Base-by-base conservation (phyloP, 2,329 filamentous ascomycete genomes). In the Colletotrichum sp. region DNA sequence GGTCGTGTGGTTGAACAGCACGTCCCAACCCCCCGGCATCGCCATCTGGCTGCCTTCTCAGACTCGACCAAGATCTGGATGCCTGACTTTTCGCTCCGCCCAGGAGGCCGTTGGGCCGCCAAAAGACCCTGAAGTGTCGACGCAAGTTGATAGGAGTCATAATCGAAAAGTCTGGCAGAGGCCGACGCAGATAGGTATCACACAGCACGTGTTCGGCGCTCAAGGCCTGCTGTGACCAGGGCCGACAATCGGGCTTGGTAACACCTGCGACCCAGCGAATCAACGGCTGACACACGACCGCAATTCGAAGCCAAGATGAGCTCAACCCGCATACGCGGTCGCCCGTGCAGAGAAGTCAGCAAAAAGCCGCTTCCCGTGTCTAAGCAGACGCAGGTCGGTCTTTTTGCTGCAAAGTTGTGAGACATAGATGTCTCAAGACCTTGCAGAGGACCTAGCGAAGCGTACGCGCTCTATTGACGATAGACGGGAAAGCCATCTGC, bases 281-380 rank as follows among this genome's bases (percentile, higher is more conserved):
- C 69, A 77, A n/a, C 59, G 18, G 66, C 60, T 77, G 73, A 76
- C 74, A 77, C 76, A 77, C 74, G 65, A 55, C 65, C 49, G 36
- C 55, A 59, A 70, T 65, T 28, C 60, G 55, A 57, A 71, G 65
- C 74, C 76, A 67, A 74, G 72, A 65, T 60, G 72, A 55, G 49
- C 55, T 30, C 69, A 68, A 44, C 39, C 44, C 60, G 49, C 63
- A 72, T 60, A 64, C 24, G 64, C 49, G 67, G 63, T 60, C 34
- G 67, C 30, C 34, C 34, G 57, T 52, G 59, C 59, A 65, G 57
- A 65, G 34, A 66, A 76, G 39, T 55, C 39, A 69, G 70, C 34
- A 65, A 57, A 36, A 75, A 32, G 69, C 26, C 28, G 36, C 39
- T 52, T 62, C 26, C 18, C 57, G 24, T 49, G 28, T 36, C 34